Percentiles rank a stretch among this genome's conserved stretches.
phyloP scores from a whole-genome alignment of 2,329 filamentous ascomycete genomes.

The Coniochaeta sp. region DNA sequence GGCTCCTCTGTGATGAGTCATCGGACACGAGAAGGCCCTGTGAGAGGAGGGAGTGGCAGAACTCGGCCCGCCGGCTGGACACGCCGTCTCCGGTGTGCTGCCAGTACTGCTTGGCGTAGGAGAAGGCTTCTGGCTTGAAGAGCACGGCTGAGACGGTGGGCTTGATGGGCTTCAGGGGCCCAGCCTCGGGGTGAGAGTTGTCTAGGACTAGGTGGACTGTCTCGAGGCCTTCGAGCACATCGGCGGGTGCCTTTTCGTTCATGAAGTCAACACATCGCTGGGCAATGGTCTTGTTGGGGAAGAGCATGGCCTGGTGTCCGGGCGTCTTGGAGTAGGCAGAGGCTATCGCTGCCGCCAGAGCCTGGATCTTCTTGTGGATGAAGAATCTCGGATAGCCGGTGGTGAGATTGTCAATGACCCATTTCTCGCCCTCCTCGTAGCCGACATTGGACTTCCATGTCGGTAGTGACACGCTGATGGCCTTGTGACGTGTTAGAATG shows the following conservation, averaged over 20 bases:
- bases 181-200: slow-evolving; percentile 41
- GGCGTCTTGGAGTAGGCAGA: slow-evolving; percentile 49
- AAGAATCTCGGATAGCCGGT: slow-evolving; percentile 95
- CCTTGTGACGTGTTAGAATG: slow-evolving; percentile 51
- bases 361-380: slow-evolving; percentile 75
- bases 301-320: slow-evolving; percentile 69
- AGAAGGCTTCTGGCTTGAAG: slow-evolving; percentile 59
- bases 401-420: slow-evolving; percentile 78
- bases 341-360: slow-evolving; percentile 63
- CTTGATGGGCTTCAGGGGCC: slow-evolving; percentile 44
- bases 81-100: slow-evolving; percentile 92
- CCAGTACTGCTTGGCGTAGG: slow-evolving; percentile 89
- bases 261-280: slow-evolving; percentile 70
- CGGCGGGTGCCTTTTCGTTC: slow-evolving; percentile 45
- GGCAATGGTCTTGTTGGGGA: slow-evolving; percentile 67
- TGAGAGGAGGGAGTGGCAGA: slow-evolving; percentile 68
- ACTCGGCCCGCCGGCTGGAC: slow-evolving; percentile 86
- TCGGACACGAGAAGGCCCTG: slow-evolving; percentile 51
- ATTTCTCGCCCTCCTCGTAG: slow-evolving; percentile 87
- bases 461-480: slow-evolving; percentile 90
- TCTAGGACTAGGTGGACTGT: slow-evolving; percentile 60
- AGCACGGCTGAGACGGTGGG: slow-evolving; percentile 65
- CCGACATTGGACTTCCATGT: slow-evolving; percentile 88
- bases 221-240: slow-evolving; percentile 39
- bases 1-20: slow-evolving; percentile 10